These are phyloP conservation scores for Ganoderma multipileum DNA, from an alignment of 1,284 basidiomycete genomes.

Conservation along the genomic window DNA sequence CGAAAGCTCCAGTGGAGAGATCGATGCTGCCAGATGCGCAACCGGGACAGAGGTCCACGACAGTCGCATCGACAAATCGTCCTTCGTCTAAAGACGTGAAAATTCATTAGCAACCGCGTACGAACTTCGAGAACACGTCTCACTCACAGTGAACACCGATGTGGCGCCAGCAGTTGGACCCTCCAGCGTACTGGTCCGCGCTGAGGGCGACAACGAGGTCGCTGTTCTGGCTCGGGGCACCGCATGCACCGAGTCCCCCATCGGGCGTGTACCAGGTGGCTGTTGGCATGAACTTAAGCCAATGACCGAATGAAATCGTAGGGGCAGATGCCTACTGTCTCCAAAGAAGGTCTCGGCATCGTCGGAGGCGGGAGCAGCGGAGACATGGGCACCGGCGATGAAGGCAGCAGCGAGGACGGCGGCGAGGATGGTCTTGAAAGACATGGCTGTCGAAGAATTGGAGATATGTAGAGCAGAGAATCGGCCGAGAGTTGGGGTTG, in stretches of 20 bases:
- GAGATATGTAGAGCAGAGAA: not conserved
- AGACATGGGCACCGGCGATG: not conserved
- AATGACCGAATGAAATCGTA: not conserved
- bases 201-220: conserved; percentile 27
- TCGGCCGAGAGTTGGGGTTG: not conserved
- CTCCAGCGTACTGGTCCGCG: conserved; percentile 17
- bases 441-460: not conserved
- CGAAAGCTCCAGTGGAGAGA: conserved; percentile 1
- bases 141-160: conserved; percentile 4
- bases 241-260: conserved; percentile 15
- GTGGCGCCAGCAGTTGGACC: conserved; percentile 22
- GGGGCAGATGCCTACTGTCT: not conserved
- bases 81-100: conserved; percentile 9
- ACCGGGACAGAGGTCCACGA: conserved; percentile 19
- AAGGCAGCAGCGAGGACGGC: not conserved
- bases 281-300: not conserved
- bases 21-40: conserved; percentile 16
- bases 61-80: conserved; percentile 13
- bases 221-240: conserved; percentile 14
- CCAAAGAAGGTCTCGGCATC: conserved; percentile 1
- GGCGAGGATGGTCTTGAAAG: not conserved
- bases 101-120: not conserved
- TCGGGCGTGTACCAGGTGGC: conserved; percentile 16
- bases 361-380: not conserved
- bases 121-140: not conserved